Evolutionary conservation across 345 rosid genomes (phyloP), one percentile per base, ranked within the genome.

Genomic region (Salix arbutifolia): DNA sequence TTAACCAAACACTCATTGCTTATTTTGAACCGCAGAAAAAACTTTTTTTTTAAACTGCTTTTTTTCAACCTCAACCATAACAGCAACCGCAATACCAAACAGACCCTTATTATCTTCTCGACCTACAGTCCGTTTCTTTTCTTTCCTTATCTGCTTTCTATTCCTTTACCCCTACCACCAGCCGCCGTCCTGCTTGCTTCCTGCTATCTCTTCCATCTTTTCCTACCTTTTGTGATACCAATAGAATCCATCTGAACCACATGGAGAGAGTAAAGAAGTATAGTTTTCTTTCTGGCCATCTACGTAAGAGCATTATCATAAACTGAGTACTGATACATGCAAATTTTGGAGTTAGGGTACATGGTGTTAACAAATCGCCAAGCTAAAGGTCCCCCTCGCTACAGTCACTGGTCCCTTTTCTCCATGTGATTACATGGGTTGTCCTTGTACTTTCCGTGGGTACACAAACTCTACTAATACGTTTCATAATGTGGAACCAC

Each of bases 391-490:
- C 82, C 80, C 82, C 77, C 12, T 11, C 62, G 58, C 69, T 19
- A 38, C 62, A 71, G 62, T 75, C 69, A 82, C 62, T 25, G 5
- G 79, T 76, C 82, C 52, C 77, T 68, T 50, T 61, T 58, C 80
- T 52, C 74, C 37, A 46, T 26, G 65, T 28, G 65, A 61, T 26
- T 61, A 56, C 82, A 75, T 68, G 82, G 79, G 60, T 28, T 82
- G 82, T 78, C 80, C 60, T 73, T 78, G 71, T 82, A 75, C 80
- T 78, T 82, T 56, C 11, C 62, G 75, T 68, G 67, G 79, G 74
- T 38, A 66, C 65, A 70, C 60, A 77, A 40, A 77, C 31, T 69
- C 50, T 31, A 42, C 62, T 56, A 10, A 74, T 61, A 7, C 25
- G 33, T 14, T 74, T 48, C 42, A 61, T 67, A 2, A 8, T 56